Evolutionary conservation across 306 rosid species (phyloP).

Genomic region (Sechiopsis laciniata): DNA sequence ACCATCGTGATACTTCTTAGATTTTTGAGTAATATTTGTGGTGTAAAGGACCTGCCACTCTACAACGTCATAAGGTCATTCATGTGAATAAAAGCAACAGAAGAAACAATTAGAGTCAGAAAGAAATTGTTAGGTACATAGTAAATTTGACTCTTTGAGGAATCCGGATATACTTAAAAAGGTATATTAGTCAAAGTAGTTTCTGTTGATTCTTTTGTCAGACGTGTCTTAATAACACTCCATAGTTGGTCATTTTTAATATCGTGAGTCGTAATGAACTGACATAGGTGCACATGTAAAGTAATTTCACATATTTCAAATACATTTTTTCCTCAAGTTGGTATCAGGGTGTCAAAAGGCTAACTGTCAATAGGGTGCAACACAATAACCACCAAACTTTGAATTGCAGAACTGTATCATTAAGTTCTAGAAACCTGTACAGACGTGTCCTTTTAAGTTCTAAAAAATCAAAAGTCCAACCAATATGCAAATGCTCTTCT

Average conservation of each 20-base stretch:
- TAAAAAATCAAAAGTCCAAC: background rate
- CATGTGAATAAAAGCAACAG: conserved; percentile 18
- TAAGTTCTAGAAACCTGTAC: too few species aligned
- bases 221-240: background rate
- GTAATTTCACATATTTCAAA: background rate
- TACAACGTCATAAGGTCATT: conserved; percentile 29
- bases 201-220: background rate
- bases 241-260: background rate
- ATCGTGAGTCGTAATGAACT: background rate
- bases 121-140: conserved; percentile 1
- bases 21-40: conserved; percentile 66
- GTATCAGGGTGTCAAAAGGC: background rate
- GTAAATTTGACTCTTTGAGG: background rate
- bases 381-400: background rate
- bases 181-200: background rate
- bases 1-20: conserved; percentile 84
- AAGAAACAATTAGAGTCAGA: background rate
- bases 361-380: background rate
- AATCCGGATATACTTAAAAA: background rate
- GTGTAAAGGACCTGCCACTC: conserved; percentile 84
- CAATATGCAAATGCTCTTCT: background rate
- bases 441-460: too few species aligned
- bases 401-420: too few species aligned
- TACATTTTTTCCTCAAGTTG: background rate
- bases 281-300: background rate